phyloP scores from a whole-genome alignment of 805 yeast species.

The Hanseniaspora singularis region DNA sequence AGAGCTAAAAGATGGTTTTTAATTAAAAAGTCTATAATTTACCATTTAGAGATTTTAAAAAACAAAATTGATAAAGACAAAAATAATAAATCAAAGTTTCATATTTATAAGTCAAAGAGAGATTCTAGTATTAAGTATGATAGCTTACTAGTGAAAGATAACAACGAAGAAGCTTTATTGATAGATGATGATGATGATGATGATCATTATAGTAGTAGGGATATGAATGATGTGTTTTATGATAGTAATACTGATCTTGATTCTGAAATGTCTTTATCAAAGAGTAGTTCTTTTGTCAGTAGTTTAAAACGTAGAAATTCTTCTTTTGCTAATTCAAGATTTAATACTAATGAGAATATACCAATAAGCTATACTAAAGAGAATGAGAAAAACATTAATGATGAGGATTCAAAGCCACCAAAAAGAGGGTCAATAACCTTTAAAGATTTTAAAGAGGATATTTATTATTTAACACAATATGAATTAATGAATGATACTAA shows the following conservation, averaged over 20 bases:
- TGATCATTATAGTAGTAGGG: too few species aligned
- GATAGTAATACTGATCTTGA: slow-evolving; percentile 9
- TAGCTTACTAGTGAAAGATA: too few species aligned
- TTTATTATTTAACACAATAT: slow-evolving; percentile 16
- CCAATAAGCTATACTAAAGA: too few species aligned
- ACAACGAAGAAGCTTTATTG: neutral
- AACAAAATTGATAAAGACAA: neutral
- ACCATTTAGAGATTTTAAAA: slow-evolving; percentile 14
- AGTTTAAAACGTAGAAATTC: slow-evolving; percentile 10
- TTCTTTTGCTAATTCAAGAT: neutral
- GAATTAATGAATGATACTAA: slow-evolving; percentile 14
- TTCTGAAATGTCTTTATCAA: slow-evolving; percentile 3
- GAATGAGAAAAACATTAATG: neutral
- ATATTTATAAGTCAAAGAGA: too few species aligned
- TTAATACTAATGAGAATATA: neutral
- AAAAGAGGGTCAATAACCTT: too few species aligned
- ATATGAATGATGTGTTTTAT: neutral
- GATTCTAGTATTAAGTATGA: too few species aligned
- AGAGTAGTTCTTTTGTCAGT: slow-evolving; percentile 9
- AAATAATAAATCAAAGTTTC: neutral
- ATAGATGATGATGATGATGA: slow-evolving; percentile 1
- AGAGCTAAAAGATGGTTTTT: slow-evolving; percentile 27
- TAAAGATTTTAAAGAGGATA: neutral
- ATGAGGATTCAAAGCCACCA: too few species aligned
- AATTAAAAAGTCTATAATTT: slow-evolving; percentile 26